Evolutionary conservation across 139 green algal genomes (phyloP), one percentile per base, ranked within the genome.

Genomic region (Pleodorina starrii): DNA sequence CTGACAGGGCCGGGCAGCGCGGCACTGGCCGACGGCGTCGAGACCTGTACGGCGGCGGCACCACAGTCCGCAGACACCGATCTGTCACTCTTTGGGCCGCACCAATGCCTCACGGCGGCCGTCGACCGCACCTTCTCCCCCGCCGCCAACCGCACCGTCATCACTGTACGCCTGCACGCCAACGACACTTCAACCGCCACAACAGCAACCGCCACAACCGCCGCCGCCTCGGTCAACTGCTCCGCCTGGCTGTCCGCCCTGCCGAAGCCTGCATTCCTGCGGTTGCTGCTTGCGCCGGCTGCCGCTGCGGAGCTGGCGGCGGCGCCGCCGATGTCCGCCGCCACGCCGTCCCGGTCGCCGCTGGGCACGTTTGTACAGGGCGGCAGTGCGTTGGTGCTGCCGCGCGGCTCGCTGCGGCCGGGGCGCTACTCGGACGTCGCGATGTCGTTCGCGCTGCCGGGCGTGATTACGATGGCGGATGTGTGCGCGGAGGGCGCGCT

Each of bases 401-500:
- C 42, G 0, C 59, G 60, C 25, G 60, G 35, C 35, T 5, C n/a
- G 5, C 9, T 32, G 23, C 32, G n/a, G 21, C 11, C 16, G 16
- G 27, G 27, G 2, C 21, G 35, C 40, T 12, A 59, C 14, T 1
- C 42, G 2, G 29, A 40, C 12, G 12, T 21, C 3, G 25, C 23
- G 16, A 29, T 73, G 42, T 23, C n/a, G 4, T 36, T 79, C 36
- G 38, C 6, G 36, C 44, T 91, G 38, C 87, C 48, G 0, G 68
- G 36, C 29, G 29, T 44, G 16, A 23, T 63, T 19, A 43, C 77
- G 2, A 17, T 91, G 23, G 40, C 42, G 11, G 87, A 91, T 38
- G 4, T 87, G 0, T 91, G 87, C 78, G 36, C 38, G 17, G 66
- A 83, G 50, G 48, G 48, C 40, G 68, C 51, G 77, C 48, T 76